Conservation (phyloP, 2,329 filamentous ascomycete genomes). For the Fusarium sambucinum region DNA sequence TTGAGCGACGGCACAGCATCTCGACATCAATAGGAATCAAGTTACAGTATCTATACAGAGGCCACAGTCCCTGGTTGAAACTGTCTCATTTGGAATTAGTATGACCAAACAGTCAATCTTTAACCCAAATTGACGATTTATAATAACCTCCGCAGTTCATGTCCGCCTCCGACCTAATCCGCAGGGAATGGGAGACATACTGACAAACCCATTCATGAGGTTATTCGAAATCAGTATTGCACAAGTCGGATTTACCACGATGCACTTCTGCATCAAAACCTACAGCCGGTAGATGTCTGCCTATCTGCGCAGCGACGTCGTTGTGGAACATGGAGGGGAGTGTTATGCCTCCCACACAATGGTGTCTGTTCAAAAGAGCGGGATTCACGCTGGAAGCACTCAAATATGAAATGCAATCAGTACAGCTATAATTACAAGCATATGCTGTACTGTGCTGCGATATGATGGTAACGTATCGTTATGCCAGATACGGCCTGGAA, state of each 20-base stretch:
- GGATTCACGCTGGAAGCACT: slow-evolving; percentile 27
- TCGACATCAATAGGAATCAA: background rate
- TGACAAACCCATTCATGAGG: slow-evolving; percentile 20
- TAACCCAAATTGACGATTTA: slow-evolving; percentile 18
- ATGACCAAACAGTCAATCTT: slow-evolving; percentile 17
- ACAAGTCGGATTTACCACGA: background rate
- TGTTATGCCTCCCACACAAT: slow-evolving; percentile 22
- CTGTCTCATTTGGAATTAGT: slow-evolving; percentile 26
- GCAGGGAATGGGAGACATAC: slow-evolving; percentile 8
- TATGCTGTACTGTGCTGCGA: slow-evolving; percentile 6
- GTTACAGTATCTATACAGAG: background rate
- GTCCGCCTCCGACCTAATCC: slow-evolving; percentile 17
- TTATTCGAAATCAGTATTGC: slow-evolving; percentile 7
- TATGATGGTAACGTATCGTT: slow-evolving; percentile 29
- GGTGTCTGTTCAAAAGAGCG: slow-evolving; percentile 43
- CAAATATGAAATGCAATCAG: slow-evolving; percentile 8
- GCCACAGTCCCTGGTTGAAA: slow-evolving; percentile 18
- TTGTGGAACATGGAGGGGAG: slow-evolving; percentile 37
- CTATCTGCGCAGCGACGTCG: slow-evolving; percentile 32
- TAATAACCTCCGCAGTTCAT: slow-evolving; percentile 33
- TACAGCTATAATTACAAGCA: background rate
- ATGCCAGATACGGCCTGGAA: slow-evolving; percentile 24
- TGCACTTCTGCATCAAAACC: background rate
- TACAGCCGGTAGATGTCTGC: slow-evolving; percentile 17
- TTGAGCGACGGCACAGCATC: background rate